phyloP scores from a whole-genome alignment of 768 basidiomycete genomes.

The Lanmaoa pseudosensibilis region DNA sequence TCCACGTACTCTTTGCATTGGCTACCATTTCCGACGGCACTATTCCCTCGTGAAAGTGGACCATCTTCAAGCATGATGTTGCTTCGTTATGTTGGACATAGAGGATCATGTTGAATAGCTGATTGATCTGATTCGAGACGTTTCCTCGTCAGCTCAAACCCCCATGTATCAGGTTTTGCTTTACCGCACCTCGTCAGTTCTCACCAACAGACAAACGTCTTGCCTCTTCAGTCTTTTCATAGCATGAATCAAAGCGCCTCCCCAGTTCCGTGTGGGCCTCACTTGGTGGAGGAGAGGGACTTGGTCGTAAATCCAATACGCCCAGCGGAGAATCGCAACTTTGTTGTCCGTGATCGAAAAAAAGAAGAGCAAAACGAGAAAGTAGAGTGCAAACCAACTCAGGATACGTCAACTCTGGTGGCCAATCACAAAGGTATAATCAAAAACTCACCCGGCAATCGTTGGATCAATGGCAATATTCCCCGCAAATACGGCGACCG shows the following conservation, averaged over 20 bases:
- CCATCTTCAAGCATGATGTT: slow-evolving; percentile 65
- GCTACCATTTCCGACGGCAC: slow-evolving; percentile 73
- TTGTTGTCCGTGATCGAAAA: slow-evolving; percentile 57
- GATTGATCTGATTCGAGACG: slow-evolving; percentile 51
- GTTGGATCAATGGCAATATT: slow-evolving; percentile 59
- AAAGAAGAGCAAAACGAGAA: slow-evolving; percentile 46
- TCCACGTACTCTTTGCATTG: slow-evolving; percentile 57
- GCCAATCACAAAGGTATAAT: background rate
- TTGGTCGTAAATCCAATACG: slow-evolving; percentile 68
- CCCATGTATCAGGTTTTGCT: background rate
- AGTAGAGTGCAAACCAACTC: slow-evolving; percentile 66
- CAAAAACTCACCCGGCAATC: slow-evolving; percentile 51
- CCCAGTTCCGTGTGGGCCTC: slow-evolving; percentile 42
- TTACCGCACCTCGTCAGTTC: slow-evolving; percentile 61
- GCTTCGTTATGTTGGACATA: slow-evolving; percentile 71
- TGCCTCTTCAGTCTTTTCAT: slow-evolving; percentile 51
- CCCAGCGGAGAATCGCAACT: slow-evolving; percentile 48
- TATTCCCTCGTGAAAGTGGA: slow-evolving; percentile 61
- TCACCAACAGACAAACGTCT: slow-evolving; percentile 60
- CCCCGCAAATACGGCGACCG: slow-evolving; percentile 49
- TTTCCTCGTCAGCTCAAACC: background rate
- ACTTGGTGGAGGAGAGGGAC: slow-evolving; percentile 46
- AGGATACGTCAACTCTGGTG: background rate
- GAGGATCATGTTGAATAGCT: slow-evolving; percentile 60
- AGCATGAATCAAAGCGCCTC: slow-evolving; percentile 39